phyloP scores from a whole-genome alignment of 176 grass and related monocot genomes.

The Eleusine indica region DNA sequence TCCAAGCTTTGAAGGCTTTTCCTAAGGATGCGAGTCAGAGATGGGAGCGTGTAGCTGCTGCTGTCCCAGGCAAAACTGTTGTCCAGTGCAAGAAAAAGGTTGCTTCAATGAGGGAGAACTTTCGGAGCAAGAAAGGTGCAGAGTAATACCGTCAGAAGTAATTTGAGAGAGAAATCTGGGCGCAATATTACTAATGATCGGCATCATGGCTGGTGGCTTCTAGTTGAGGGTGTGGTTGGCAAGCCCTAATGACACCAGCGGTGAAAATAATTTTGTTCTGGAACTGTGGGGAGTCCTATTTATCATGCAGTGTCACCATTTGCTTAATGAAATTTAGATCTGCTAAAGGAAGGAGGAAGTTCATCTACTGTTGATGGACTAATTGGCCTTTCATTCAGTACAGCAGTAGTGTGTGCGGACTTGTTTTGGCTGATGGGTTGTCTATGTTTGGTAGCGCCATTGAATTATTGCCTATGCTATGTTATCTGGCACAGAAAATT shows the following conservation, averaged over 20 bases:
- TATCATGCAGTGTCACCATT: background rate
- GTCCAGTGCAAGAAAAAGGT: conserved; percentile 98
- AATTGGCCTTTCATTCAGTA: background rate
- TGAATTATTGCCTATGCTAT: conserved; percentile 25
- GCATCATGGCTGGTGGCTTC: conserved; percentile 9
- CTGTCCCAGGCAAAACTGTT: conserved; percentile 93
- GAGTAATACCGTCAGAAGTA: conserved; percentile 41
- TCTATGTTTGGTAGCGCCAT: conserved; percentile 28
- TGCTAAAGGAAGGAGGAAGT: conserved; percentile 25
- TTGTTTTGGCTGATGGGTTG: conserved; percentile 29
- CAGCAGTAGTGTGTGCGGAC: background rate
- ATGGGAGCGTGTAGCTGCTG: conserved; percentile 93
- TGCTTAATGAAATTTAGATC: background rate
- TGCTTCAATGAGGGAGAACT: conserved; percentile 79
- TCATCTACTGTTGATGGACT: conserved; percentile 29
- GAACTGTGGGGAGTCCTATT: background rate
- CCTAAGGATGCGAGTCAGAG: conserved; percentile 93
- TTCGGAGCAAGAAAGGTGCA: conserved; percentile 75
- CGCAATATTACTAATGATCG: conserved; percentile 14
- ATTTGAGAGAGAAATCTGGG: conserved; percentile 7
- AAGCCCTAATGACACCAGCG: background rate
- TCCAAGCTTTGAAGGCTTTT: conserved; percentile 94
- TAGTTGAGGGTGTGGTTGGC: background rate
- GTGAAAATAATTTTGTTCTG: conserved; percentile 29
- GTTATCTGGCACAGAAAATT: conserved; percentile 19